phyloP scores from a whole-genome alignment of 805 yeast species.

The Ascoidea tarda region DNA sequence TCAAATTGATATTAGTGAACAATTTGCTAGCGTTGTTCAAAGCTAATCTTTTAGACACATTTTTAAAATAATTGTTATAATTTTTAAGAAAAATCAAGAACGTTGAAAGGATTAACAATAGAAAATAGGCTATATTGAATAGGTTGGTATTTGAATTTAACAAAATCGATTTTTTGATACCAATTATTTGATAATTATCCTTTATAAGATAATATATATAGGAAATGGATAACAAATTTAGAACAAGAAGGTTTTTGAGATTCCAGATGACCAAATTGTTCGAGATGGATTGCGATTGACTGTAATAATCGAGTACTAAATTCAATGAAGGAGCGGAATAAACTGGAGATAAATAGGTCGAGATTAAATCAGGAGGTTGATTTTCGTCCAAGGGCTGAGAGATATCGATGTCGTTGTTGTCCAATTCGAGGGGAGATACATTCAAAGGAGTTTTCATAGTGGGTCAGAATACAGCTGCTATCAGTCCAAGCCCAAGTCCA shows the following conservation, averaged over 20 bases:
- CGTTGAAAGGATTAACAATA: no score
- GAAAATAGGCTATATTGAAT: not conserved
- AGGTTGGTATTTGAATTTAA: not conserved
- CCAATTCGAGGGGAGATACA: no score
- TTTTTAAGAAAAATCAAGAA: no score
- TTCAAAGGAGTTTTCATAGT: no score
- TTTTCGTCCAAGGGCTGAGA: not conserved
- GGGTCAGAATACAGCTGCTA: no score
- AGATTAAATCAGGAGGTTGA: not conserved
- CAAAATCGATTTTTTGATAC: not conserved
- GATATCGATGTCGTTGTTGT: not conserved
- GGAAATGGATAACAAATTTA: not conserved
- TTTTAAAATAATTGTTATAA: no score
- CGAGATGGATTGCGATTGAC: not conserved
- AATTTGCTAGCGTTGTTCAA: not conserved
- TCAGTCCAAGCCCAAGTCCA: no score
- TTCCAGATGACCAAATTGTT: not conserved
- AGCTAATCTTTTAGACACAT: not conserved
- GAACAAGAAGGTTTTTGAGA: not conserved
- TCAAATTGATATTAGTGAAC: no score
- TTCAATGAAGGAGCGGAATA: not conserved
- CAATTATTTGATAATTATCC: not conserved
- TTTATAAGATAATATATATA: no score
- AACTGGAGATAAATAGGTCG: not conserved
- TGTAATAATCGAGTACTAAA: not conserved